Base-by-base conservation (phyloP, 495 filamentous ascomycete species). In the Cetradonia linearis region DNA sequence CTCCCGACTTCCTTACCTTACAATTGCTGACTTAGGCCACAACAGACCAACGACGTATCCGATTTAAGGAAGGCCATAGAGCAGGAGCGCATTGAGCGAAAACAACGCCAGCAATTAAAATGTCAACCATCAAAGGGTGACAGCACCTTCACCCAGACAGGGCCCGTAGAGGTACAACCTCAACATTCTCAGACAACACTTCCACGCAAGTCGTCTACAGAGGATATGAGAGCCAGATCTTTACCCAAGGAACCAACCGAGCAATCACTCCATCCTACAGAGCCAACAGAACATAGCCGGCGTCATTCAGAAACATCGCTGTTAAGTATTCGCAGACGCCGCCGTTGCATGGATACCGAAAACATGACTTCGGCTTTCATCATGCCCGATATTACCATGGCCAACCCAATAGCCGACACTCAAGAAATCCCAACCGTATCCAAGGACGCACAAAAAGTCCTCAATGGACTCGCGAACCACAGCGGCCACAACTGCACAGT, bases 281-380 rank as follows among this genome's bases (percentile, higher is more conserved):
- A 54, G 23, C 40, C 40, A 23, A 33, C 56, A 16, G 62, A 64
- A 27, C 52, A 61, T 3, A 64, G 44, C n/a, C 76, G 78, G 34
- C 74, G 77, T 25, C 72, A 79, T 59, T 81, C 77, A 16, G 77
- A 80, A 11, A 69, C 76, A 59, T 74, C 74, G 2, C 61, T 71
- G 3, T 14, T 62, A 11, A 57, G 60, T 25, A 65, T 30, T 31
- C 44, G 57, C 27, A 57, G 49, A 60, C 56, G 61, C 56, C 44
- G 62, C 33, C 52, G 64, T 58, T 56, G 49, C n/a, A 23, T 67
- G 60, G 37, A 54, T 38, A 68, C 73, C 53, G 80, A 83, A 14
- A 83, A 87, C 58, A 85, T 89, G 84, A 91, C 88, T 1, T 91
- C 88, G n/a, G 87, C 85, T 13, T 88, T 91, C 69, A 85, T 87